phyloP scores from a whole-genome alignment of 2,329 filamentous ascomycete genomes.

The Ramularia endophylla region DNA sequence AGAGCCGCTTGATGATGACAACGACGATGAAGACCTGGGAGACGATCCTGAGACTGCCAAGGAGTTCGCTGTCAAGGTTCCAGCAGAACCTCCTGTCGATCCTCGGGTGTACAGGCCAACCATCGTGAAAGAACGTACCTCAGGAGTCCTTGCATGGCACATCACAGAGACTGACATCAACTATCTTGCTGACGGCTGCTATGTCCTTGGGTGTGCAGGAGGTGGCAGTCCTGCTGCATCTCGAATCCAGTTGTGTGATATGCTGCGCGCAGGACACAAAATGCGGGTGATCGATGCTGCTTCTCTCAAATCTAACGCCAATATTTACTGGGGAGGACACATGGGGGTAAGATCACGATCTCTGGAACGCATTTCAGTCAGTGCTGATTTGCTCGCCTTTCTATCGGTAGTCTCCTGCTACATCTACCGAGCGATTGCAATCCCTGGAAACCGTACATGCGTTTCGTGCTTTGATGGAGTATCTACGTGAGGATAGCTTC shows the following conservation, averaged over 20 bases:
- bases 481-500: slow-evolving; percentile 39
- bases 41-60: slow-evolving; percentile 14
- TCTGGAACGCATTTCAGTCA: no score
- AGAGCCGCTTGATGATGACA: slow-evolving; percentile 16
- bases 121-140: slow-evolving; percentile 33
- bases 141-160: slow-evolving; percentile 49
- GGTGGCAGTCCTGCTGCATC: slow-evolving; percentile 51
- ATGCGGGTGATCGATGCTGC: slow-evolving; percentile 49
- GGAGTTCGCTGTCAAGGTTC: slow-evolving; percentile 33
- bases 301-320: slow-evolving; percentile 46
- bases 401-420: slow-evolving; percentile 57
- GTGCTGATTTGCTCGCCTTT: no score
- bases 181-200: slow-evolving; percentile 55
- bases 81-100: slow-evolving; percentile 25
- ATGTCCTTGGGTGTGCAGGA: slow-evolving; percentile 57
- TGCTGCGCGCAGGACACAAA: slow-evolving; percentile 46
- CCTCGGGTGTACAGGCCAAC: slow-evolving; percentile 41
- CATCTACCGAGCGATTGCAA: slow-evolving; percentile 54
- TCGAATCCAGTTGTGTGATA: slow-evolving; percentile 47
- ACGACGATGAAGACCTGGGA: slow-evolving; percentile 11
- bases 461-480: slow-evolving; percentile 45
- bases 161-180: slow-evolving; percentile 53
- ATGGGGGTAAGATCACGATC: no score
- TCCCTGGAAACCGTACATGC: slow-evolving; percentile 47
- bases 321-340: slow-evolving; percentile 52